Evolutionary conservation across 768 basidiomycete species (phyloP), one percentile per base, ranked within the genome.

Genomic region (Calocera viscosa): DNA sequence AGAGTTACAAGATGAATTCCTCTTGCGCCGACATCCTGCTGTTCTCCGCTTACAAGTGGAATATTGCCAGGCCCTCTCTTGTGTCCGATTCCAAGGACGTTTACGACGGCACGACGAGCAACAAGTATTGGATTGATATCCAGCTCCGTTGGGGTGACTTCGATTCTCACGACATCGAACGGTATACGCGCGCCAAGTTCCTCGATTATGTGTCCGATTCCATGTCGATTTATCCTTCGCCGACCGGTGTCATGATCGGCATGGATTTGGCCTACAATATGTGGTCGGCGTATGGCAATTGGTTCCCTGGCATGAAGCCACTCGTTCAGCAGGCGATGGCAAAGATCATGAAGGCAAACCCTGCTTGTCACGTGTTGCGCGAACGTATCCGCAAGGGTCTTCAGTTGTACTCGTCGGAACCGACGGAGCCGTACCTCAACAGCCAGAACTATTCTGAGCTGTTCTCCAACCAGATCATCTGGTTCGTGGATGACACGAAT

Each of bases 1-100:
- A 97, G 82, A 96, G 93, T 82, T 99, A 99, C 85, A 99, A 99
- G 85, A 98, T 99, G 96, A 99, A 99, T 79, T 96, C 94, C 8
- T 95, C 94, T n/a, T 97, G 95, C 70, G 95, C 95, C 64, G 96
- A 99, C 74, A 95, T 99, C 74, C 81, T 99, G 22, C 82, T 99
- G 64, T 98, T 99, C 84, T 96, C 94, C 14, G 89, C 91, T 0
- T 90, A 91, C 77, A 93, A 92, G 84, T 99, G 96, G 96, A 97
- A 96, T 76, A 96, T 98, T 68, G 86, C 94, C 2, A 86, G 95
- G 22, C 96, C 96, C 1, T 95, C 93, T 2, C 85, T 99, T 28
- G 88, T 94, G 28, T 94, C 94, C 7, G 95, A 99, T 73, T 90
- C 84, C 74, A 96, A 97, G 77, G 96, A 98, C 73, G 89, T 91